Base-by-base conservation (phyloP, 331 rosid genomes). In the Rhamnella rubrinervis region DNA sequence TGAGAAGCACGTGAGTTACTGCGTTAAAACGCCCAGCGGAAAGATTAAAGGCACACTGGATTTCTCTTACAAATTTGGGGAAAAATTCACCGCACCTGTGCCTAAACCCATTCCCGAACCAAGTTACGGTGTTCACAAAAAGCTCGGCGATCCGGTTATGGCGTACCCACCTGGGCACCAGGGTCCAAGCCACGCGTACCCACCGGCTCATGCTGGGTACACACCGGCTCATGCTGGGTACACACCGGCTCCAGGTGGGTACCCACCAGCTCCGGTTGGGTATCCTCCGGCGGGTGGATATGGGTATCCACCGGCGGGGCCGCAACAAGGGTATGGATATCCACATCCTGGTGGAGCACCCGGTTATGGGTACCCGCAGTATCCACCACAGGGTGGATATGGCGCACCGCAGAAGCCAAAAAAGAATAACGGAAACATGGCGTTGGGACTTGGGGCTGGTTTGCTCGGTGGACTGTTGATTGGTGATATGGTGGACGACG, bases 381-480 rank as follows among this genome's bases (percentile, higher is more conserved):
- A 62, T 14, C 78, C 64, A 28, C 78, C 61, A 12, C 82, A 73
- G 35, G 68, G 64, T 1, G 78, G 71, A 17, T 68, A 78, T 21
- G 82, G 78, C 13, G 52, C 55, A 38, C 79, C 74, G 11, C 81
- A 83, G 53, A 85, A 77, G 85, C 82, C 89, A 0, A 73, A 64
- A 61, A 75, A 80, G 4, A 64, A 70, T 37, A 78, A 82, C 3
- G 71, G 79, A 0, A 74, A 72, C 26, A 71, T 80, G 84, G 87
- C 58, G 58, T 6, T 85, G 59, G 90, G 90, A 5, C 7, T 79
- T 1, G 87, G 90, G 12, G 90, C 90, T 51, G 90, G 87, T 12
- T 55, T 83, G 66, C 72, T 85, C 16, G 90, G 90, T 31, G 90
- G 90, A 5, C 70, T 85, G 80, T 3, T 85, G 72, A 39, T 85